Evolutionary conservation across 495 filamentous ascomycete species (phyloP).

Genomic region (Terfezia claveryi): DNA sequence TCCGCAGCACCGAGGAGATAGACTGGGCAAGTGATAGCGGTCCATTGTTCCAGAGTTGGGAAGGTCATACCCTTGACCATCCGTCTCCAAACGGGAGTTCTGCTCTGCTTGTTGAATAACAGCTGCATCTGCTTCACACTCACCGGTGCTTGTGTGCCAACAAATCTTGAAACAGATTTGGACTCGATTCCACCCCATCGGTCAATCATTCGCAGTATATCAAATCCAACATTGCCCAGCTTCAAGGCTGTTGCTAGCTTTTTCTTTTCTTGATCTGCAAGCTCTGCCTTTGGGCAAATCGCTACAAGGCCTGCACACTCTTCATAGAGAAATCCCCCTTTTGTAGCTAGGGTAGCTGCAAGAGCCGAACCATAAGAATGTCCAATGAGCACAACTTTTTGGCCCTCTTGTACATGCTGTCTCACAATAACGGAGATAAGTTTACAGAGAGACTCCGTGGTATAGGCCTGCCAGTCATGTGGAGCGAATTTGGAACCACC

Average conservation of each 20-base stretch:
- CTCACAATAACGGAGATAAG: constrained; percentile 53
- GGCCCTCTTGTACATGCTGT: constrained; percentile 38
- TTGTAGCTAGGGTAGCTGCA: constrained; percentile 49
- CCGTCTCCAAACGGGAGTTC: constrained; percentile 57
- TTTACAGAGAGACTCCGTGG: constrained; percentile 48
- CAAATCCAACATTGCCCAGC: constrained; percentile 49
- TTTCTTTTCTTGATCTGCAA: constrained; percentile 30
- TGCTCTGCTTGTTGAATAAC: constrained; percentile 64
- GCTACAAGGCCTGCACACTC: constrained; percentile 55
- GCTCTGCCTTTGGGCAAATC: constrained; percentile 54
- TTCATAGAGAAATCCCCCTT: constrained; percentile 28
- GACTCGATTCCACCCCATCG: constrained; percentile 56
- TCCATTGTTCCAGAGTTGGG: constrained; percentile 44
- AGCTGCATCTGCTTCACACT: constrained; percentile 60
- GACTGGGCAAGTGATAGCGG: constrained; percentile 45
- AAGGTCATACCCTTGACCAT: constrained; percentile 56
- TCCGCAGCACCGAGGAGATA: constrained; percentile 57
- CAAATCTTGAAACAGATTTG: constrained; percentile 55
- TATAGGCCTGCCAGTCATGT: constrained; percentile 56
- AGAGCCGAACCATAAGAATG: constrained; percentile 79
- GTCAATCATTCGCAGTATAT: constrained; percentile 63
- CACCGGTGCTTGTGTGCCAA: constrained; percentile 47
- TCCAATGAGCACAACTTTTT: constrained; percentile 58
- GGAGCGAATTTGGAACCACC: constrained; percentile 54
- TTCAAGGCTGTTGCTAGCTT: constrained; percentile 33